Conservation (phyloP, 306 rosid species). For the Glycine soja region DNA sequence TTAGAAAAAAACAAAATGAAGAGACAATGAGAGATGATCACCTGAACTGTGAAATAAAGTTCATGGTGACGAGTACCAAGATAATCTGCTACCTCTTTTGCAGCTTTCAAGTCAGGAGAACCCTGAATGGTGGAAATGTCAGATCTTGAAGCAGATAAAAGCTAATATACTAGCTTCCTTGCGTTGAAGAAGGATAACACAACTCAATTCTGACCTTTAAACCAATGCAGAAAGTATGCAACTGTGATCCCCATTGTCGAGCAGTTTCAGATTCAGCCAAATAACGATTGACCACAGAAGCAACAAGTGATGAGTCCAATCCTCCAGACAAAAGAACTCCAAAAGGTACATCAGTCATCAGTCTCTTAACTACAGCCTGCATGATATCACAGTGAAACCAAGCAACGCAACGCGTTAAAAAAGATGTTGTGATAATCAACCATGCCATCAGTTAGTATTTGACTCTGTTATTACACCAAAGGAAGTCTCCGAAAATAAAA, state of each 20-base stretch:
- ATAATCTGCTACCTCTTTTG: conserved; percentile 94
- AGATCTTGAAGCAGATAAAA: conserved; percentile 42
- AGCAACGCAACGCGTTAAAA: not conserved
- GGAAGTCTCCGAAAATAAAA: conserved; percentile 13
- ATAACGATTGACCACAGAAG: conserved; percentile 81
- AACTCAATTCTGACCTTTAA: conserved; percentile 62
- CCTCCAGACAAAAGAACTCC: conserved; percentile 98
- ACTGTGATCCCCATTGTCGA: conserved; percentile 92
- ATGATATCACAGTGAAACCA: conserved; percentile 46
- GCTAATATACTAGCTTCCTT: not conserved
- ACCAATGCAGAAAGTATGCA: conserved; percentile 94
- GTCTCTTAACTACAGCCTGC: conserved; percentile 94
- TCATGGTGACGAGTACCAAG: conserved; percentile 92
- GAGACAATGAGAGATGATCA: conserved; percentile 40
- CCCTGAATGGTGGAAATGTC: conserved; percentile 62
- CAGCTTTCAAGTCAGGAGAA: conserved; percentile 94
- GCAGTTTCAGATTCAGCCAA: conserved; percentile 73
- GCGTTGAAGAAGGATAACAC: conserved; percentile 17
- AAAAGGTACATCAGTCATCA: conserved; percentile 98
- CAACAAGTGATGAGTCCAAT: conserved; percentile 96
- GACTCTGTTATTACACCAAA: conserved; percentile 17
- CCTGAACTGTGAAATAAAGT: conserved; percentile 98
- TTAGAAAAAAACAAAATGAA: not conserved
- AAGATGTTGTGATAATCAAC: conserved; percentile 8
- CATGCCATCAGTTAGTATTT: conserved; percentile 17